phyloP scores from a whole-genome alignment of 2,329 filamentous ascomycete genomes.

The Incumbomyces delicatus region DNA sequence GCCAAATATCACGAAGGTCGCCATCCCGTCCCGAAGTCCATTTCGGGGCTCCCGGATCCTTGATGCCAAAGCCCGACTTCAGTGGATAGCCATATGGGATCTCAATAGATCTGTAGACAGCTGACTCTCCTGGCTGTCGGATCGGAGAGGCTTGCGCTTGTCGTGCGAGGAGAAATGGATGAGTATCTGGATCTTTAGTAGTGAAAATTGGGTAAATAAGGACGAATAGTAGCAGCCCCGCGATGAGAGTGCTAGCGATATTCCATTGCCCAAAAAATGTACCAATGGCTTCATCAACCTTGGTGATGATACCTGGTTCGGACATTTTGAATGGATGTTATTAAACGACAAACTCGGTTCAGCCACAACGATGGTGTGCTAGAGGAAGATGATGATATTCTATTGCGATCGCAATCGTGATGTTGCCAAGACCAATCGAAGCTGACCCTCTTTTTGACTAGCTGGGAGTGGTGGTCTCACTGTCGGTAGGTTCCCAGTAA shows the following conservation, averaged over 20 bases:
- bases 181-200: conserved; percentile 73
- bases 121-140: conserved; percentile 73
- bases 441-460: no score
- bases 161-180: conserved; percentile 79
- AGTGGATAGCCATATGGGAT: conserved; percentile 78
- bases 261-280: conserved; percentile 51
- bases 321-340: conserved; percentile 10
- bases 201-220: conserved; percentile 62
- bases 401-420: no score
- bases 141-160: conserved; percentile 72
- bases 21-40: conserved; percentile 78
- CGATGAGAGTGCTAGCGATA: conserved; percentile 63
- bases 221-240: conserved; percentile 55
- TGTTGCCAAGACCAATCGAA: no score
- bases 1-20: conserved; percentile 87
- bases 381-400: no score
- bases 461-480: no score
- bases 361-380: no score
- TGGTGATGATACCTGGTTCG: conserved; percentile 9
- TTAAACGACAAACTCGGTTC: no score
- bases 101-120: conserved; percentile 73
- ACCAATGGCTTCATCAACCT: conserved; percentile 16
- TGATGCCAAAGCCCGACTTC: conserved; percentile 68
- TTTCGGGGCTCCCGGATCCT: conserved; percentile 66
- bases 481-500: no score